Evolutionary conservation across 176 grass and related monocot genomes (phyloP).

Genomic region (Olyra latifolia): DNA sequence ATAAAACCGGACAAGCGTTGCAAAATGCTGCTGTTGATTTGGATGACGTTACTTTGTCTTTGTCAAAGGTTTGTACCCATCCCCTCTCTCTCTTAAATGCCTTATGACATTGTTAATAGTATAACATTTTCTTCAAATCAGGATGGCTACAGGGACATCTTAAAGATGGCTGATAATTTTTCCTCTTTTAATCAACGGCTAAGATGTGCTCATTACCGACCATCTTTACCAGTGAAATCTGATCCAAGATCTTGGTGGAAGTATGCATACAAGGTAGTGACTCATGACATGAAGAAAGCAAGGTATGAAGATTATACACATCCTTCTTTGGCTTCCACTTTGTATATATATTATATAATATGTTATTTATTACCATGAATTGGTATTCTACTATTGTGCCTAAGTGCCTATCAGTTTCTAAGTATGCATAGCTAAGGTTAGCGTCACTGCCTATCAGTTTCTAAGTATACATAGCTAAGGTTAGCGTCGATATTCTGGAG

Average conservation of each 20-base stretch:
- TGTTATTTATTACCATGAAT: conserved; percentile 26
- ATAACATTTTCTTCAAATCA: conserved; percentile 41
- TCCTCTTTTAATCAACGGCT: conserved; percentile 92
- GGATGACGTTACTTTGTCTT: conserved; percentile 90
- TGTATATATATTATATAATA: neutral
- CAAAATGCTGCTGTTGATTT: conserved; percentile 91
- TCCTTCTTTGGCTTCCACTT: conserved; percentile 33
- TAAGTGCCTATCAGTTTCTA: neutral
- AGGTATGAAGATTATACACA: conserved; percentile 43
- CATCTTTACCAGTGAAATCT: conserved; percentile 67
- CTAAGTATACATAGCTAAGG: neutral
- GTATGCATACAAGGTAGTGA: conserved; percentile 82
- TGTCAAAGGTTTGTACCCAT: conserved; percentile 70
- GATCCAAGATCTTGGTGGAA: conserved; percentile 90
- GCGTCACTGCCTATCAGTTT: conserved; percentile 1
- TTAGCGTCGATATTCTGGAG: conserved; percentile 9
- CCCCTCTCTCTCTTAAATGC: neutral
- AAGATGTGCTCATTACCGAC: conserved; percentile 89
- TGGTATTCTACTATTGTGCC: neutral
- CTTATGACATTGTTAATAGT: conserved; percentile 8
- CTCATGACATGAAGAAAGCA: conserved; percentile 84
- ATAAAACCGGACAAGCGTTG: conserved; percentile 76
- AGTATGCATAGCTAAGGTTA: neutral
- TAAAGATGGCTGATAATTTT: conserved; percentile 98
- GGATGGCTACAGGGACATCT: conserved; percentile 92